A percentile compares a stretch with the other conserved stretches of the same genome.
These are phyloP conservation scores for Phytophthora citricola DNA, from an alignment of 352 stramenopile genomes.

Conservation along the genomic window DNA sequence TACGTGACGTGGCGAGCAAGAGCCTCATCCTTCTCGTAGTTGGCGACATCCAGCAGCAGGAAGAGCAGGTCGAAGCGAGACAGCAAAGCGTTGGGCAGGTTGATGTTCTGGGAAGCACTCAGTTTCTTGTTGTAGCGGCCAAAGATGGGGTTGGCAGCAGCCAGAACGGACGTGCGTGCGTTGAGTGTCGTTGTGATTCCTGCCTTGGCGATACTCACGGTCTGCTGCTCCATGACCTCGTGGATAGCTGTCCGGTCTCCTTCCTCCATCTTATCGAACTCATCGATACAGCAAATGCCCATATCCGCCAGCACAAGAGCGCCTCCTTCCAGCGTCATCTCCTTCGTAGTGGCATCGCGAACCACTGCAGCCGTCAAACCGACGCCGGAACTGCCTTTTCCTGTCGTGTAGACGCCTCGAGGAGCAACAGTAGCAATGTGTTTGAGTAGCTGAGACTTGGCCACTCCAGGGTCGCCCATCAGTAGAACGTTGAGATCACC, in stretches of 20 bases:
- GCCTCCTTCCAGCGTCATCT: conserved; percentile 93
- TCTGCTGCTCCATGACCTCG: conserved; percentile 99
- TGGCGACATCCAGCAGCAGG: conserved; percentile 96
- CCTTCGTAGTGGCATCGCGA: conserved; percentile 95
- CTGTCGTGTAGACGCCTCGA: conserved; percentile 99
- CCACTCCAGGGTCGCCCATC: conserved; percentile 98
- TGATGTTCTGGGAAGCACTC: conserved; percentile 97
- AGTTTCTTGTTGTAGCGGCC: conserved; percentile 92
- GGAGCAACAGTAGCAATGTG: conserved; percentile 97
- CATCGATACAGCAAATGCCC: conserved; percentile 99
- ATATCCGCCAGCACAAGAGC: conserved; percentile 99
- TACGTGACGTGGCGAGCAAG: conserved; percentile 93
- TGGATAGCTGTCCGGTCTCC: conserved; percentile 98
- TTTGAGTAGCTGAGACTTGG: conserved; percentile 99
- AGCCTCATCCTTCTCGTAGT: conserved; percentile 93
- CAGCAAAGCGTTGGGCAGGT: conserved; percentile 98
- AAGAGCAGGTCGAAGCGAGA: conserved; percentile 99
- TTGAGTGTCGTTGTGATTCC: conserved; percentile 99
- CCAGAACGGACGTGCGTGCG: conserved; percentile 97
- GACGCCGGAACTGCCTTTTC: conserved; percentile 98
- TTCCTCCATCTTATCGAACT: conserved; percentile 99
- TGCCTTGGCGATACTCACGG: conserved; percentile 98
- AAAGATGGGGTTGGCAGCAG: conserved; percentile 99
- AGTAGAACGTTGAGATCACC: conserved; percentile 99
- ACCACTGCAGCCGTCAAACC: conserved; percentile 98